phyloP scores from a whole-genome alignment of 257 asterid species.

The Gentiana macrophylla region DNA sequence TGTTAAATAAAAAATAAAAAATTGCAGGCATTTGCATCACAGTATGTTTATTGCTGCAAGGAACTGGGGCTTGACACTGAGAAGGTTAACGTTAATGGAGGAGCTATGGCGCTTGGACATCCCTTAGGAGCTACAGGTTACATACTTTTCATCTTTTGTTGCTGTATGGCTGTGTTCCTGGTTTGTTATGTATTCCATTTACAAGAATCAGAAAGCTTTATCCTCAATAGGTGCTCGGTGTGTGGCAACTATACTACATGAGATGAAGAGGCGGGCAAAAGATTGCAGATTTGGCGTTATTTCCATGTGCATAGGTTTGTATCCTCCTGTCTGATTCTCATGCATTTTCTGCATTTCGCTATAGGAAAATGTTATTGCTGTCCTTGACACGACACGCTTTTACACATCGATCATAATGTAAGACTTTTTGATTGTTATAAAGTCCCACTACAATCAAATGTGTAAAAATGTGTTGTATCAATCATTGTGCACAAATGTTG shows the following conservation, averaged over 20 bases:
- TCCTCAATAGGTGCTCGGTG: constrained; percentile 68
- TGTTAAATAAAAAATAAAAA: neutral
- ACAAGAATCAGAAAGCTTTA: too few species aligned
- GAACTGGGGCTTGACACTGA: constrained; percentile 61
- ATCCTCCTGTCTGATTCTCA: neutral
- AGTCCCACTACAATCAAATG: too few species aligned
- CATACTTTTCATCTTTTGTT: neutral
- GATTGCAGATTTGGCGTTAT: constrained; percentile 83
- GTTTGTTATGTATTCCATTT: too few species aligned
- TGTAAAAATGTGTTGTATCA: too few species aligned
- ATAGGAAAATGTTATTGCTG: too few species aligned
- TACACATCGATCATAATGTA: too few species aligned
- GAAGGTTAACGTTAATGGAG: constrained; percentile 87
- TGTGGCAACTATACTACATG: constrained; percentile 71
- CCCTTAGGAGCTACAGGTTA: constrained; percentile 92
- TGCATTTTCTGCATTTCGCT: neutral
- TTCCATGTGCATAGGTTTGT: constrained; percentile 90
- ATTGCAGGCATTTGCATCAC: constrained; percentile 91
- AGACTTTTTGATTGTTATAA: too few species aligned
- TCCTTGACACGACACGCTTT: too few species aligned
- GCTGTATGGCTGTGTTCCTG: too few species aligned
- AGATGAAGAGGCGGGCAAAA: constrained; percentile 88
- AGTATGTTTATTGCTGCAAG: constrained; percentile 73
- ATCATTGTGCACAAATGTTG: too few species aligned
- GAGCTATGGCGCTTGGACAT: constrained; percentile 94